Conservation (phyloP, 2,329 filamentous ascomycete genomes). For the Arthrinium phaeospermum region DNA sequence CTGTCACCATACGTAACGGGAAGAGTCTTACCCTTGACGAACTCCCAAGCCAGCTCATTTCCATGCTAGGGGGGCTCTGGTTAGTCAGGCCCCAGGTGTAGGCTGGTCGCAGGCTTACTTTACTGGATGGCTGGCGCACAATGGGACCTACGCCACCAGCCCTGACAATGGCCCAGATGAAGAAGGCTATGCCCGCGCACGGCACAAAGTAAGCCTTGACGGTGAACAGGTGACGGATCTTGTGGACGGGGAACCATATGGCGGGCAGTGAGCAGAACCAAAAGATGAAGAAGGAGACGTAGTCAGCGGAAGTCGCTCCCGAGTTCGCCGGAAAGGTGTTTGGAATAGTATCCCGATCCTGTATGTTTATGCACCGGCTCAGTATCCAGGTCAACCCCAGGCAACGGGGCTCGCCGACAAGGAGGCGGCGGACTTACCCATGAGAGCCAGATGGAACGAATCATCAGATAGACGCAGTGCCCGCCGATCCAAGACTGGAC, state of each 20-base stretch:
- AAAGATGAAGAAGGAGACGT: conserved; percentile 85
- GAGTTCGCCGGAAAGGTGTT: conserved; percentile 70
- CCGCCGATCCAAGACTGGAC: conserved; percentile 87
- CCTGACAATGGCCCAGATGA: conserved; percentile 77
- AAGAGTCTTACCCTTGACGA: conserved; percentile 64
- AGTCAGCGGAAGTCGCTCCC: conserved; percentile 77
- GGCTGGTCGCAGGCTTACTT: conserved; percentile 31
- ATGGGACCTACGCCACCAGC: conserved; percentile 87
- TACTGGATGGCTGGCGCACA: conserved; percentile 68
- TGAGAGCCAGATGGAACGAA: conserved; percentile 78
- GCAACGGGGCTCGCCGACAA: too few species aligned
- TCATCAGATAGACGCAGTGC: conserved; percentile 87
- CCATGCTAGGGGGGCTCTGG: conserved; percentile 52
- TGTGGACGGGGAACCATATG: conserved; percentile 88
- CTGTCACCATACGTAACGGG: not conserved
- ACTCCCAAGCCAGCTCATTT: conserved; percentile 76
- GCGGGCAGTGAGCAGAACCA: conserved; percentile 82
- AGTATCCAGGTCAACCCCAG: not conserved
- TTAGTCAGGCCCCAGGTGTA: not conserved
- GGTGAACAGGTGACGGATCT: conserved; percentile 88
- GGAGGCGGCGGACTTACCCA: conserved; percentile 54
- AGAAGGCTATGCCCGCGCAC: conserved; percentile 79
- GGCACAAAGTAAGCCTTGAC: conserved; percentile 88
- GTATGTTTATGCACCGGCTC: not conserved
- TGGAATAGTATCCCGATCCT: conserved; percentile 61